A percentile compares a stretch with the other conserved stretches of the same genome.
These are phyloP conservation scores for Leavenworthia alabamica DNA, from an alignment of 345 rosid genomes.

Conservation along the genomic window DNA sequence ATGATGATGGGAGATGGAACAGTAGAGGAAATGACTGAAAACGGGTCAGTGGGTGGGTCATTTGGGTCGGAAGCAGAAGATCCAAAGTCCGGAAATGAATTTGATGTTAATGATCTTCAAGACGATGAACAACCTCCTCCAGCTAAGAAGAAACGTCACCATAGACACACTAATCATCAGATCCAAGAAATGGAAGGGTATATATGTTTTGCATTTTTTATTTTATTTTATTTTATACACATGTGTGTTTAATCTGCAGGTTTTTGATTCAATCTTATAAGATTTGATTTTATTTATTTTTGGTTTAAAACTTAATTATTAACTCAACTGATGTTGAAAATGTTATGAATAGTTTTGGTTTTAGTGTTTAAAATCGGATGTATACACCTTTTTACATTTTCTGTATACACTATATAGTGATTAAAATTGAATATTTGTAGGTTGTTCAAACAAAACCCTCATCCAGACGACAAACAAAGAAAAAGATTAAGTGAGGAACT, in stretches of 20 bases:
- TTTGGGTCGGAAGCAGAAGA: slow-evolving; percentile 69
- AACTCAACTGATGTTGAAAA: background rate
- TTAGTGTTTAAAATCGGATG: background rate
- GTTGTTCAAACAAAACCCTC: slow-evolving; percentile 86
- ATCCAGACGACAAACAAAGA: slow-evolving; percentile 96
- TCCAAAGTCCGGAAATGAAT: slow-evolving; percentile 59
- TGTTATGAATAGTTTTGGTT: background rate
- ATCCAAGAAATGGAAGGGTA: slow-evolving; percentile 99
- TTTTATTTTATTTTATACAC: background rate
- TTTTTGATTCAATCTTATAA: background rate
- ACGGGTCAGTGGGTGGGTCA: slow-evolving; percentile 78
- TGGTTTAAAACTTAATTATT: background rate
- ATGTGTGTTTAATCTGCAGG: background rate
- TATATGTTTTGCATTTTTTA: slow-evolving; percentile 25
- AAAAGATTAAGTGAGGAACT: slow-evolving; percentile 77
- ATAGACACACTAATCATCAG: slow-evolving; percentile 86
- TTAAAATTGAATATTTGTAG: slow-evolving; percentile 33
- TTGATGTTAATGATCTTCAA: slow-evolving; percentile 19
- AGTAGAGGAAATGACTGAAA: slow-evolving; percentile 66
- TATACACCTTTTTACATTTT: background rate
- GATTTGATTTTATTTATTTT: background rate
- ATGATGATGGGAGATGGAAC: slow-evolving; percentile 49
- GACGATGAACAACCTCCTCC: slow-evolving; percentile 42
- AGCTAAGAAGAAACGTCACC: slow-evolving; percentile 82
- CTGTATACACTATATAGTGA: no score